phyloP scores from a whole-genome alignment of 192 early-diverging fungal genomes.

The Rhizoclosmatium sp. region DNA sequence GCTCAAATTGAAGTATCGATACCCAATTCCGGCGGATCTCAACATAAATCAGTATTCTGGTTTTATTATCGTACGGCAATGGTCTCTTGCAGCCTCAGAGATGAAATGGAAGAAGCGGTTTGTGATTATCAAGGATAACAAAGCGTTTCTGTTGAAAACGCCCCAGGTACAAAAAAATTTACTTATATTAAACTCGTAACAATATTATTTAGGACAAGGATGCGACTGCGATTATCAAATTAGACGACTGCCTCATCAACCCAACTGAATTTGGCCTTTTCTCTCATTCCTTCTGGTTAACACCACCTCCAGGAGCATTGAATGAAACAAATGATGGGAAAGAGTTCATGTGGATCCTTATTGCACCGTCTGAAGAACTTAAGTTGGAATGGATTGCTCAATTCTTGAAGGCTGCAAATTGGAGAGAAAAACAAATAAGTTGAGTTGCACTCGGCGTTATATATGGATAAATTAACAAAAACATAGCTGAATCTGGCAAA shows the following conservation, averaged over 20 bases:
- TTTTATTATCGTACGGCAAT: conserved; percentile 18
- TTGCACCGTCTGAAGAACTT: neutral
- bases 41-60: conserved; percentile 9
- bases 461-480: neutral
- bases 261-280: conserved; percentile 18
- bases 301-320: conserved; percentile 28
- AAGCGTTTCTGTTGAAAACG: conserved; percentile 24
- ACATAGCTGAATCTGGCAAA: conserved; percentile 4
- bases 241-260: conserved; percentile 38
- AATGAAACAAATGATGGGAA: conserved; percentile 39
- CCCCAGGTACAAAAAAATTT: neutral
- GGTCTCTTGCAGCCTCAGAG: neutral
- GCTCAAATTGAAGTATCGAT: conserved; percentile 35
- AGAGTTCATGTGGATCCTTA: conserved; percentile 32
- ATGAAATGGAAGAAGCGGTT: conserved; percentile 26
- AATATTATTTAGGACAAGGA: conserved; percentile 28
- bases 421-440: conserved; percentile 30
- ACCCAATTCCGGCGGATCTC: conserved; percentile 21
- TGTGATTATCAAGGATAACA: conserved; percentile 27
- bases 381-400: conserved; percentile 33
- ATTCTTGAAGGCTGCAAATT: conserved; percentile 24
- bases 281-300: conserved; percentile 27
- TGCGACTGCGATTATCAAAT: conserved; percentile 32
- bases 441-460: neutral
- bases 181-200: neutral